These are phyloP conservation scores for Neostapfia colusana DNA, from an alignment of 176 grass and related monocot species.

Conservation along the genomic window DNA sequence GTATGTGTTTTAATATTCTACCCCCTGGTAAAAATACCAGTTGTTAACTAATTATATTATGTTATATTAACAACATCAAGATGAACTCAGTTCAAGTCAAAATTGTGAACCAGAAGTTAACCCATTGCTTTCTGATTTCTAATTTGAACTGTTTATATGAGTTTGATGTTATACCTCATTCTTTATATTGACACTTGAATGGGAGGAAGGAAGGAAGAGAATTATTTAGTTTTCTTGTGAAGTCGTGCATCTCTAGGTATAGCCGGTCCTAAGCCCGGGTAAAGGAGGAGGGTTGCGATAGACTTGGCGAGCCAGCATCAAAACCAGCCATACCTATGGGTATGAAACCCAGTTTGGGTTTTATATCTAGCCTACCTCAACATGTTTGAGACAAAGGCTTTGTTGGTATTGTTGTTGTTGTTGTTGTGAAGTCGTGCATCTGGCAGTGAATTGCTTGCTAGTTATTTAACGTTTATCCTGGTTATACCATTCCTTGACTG, in stretches of 20 bases:
- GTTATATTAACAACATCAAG: not conserved
- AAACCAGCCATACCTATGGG: no score
- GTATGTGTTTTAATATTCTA: not conserved
- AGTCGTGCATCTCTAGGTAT: slow-evolving; percentile 3
- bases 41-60: not conserved
- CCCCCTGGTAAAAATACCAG: not conserved
- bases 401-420: no score
- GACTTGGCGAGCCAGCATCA: no score
- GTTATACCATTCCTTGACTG: slow-evolving; percentile 4
- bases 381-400: no score
- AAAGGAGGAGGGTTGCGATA: no score
- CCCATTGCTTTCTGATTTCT: slow-evolving; percentile 13
- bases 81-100: not conserved
- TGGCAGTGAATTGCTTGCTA: not conserved
- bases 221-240: not conserved
- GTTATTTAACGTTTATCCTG: not conserved
- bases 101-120: not conserved
- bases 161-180: not conserved
- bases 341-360: no score
- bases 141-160: not conserved
- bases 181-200: not conserved
- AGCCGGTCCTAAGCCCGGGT: no score
- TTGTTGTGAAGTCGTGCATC: not conserved
- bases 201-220: not conserved
- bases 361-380: no score